These are phyloP conservation scores for Amanita muscaria DNA, from an alignment of 768 basidiomycete genomes.

Conservation along the genomic window DNA sequence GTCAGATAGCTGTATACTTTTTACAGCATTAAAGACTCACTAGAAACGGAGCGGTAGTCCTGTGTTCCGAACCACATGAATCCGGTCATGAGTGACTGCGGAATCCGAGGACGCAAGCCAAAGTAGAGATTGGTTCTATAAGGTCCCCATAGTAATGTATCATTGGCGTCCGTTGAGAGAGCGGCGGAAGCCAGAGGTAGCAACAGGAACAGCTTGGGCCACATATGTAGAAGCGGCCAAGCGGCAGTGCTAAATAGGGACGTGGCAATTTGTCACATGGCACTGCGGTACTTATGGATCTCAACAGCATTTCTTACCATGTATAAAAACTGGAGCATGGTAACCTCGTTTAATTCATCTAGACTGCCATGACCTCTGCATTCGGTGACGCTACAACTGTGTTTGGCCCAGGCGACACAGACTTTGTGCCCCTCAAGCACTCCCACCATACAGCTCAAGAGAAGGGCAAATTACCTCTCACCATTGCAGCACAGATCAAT, in stretches of 20 bases:
- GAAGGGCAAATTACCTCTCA: not conserved
- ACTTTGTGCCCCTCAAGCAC: slow-evolving; percentile 9
- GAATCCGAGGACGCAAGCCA: slow-evolving; percentile 76
- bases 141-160: slow-evolving; percentile 70
- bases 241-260: too few species aligned
- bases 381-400: slow-evolving; percentile 4
- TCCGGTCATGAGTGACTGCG: slow-evolving; percentile 87
- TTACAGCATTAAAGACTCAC: slow-evolving; percentile 30
- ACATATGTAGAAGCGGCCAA: not conserved
- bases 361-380: slow-evolving; percentile 2
- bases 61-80: slow-evolving; percentile 92
- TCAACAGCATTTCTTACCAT: too few species aligned
- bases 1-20: slow-evolving; percentile 6
- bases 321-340: too few species aligned
- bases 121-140: slow-evolving; percentile 96
- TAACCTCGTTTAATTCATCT: too few species aligned
- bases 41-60: slow-evolving; percentile 62
- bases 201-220: slow-evolving; percentile 19
- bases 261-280: slow-evolving; percentile 5
- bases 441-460: not conserved
- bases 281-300: not conserved
- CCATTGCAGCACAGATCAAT: not conserved
- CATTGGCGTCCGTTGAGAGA: slow-evolving; percentile 33
- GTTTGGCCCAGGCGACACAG: not conserved
- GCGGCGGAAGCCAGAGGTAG: slow-evolving; percentile 34